Evolutionary conservation across 2,329 filamentous ascomycete species (phyloP), one percentile per base, ranked within the genome.

Genomic region (Aspergillus sclerotialis): DNA sequence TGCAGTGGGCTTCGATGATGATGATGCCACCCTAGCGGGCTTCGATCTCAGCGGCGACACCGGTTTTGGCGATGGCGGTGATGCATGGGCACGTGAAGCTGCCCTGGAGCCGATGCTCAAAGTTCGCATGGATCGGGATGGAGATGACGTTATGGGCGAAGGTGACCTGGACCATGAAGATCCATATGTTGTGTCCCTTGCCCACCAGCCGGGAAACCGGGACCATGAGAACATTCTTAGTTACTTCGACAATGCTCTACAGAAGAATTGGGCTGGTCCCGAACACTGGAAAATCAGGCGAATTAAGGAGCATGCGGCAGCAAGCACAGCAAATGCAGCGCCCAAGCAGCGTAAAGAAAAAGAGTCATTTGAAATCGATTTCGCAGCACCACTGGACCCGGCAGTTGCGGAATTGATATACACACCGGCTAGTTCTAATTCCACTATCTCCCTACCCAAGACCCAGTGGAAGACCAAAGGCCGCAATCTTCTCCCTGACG

Each of bases 211-310:
- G 35, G 72, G 73, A 32, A 85, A 86, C 39, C 65, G 64, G 28
- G 69, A 82, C 58, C 88, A 95, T 55, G 87, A 96, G 49, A 90
- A 94, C 51, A 94, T 98, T 38, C 73, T 98, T n/a, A 84, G 85
- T 54, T 98, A 96, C 66, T 98, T 98, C 55, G 92, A 98, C 59
- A 87, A 94, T 53, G 89, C 90, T 2, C 67, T 96, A 28, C 86
- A 92, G 57, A 96, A 94, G 73, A 95, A 95, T 53, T 98, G 92
- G 90, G 82, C 84, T 5, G 93, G 88, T 31, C 90, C 92, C n/a
- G 92, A 96, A 59, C 92, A 98, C 63, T 98, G 92, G 92, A 82
- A 90, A 47, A 96, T 98, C 55, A 77, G 85, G 43, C 87, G 88
- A 55, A 92, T 98, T 61, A 96, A 96, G 50, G 75, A 80, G 36